A percentile compares a stretch with the other conserved stretches of the same genome.
These are phyloP conservation scores for Fusarium solani-melongenae DNA, from an alignment of 2,329 filamentous ascomycete species.

Conservation along the genomic window DNA sequence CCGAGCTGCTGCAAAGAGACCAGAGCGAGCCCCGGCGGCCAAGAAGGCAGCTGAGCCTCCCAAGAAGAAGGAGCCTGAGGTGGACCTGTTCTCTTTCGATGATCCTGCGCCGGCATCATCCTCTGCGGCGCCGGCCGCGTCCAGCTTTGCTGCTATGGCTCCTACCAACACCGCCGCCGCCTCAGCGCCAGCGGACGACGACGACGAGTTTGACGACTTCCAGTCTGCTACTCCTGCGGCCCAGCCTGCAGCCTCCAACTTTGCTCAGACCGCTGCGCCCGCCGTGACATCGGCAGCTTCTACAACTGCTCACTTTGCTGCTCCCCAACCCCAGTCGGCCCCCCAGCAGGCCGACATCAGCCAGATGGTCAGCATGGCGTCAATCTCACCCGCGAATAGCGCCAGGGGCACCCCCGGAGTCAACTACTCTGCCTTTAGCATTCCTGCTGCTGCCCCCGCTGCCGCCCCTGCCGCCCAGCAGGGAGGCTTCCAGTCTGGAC, in stretches of 20 bases:
- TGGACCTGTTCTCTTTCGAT: slow-evolving; percentile 93
- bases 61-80: slow-evolving; percentile 88
- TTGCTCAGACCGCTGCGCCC: slow-evolving; percentile 56
- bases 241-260: slow-evolving; percentile 54
- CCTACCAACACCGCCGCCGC: slow-evolving; percentile 36
- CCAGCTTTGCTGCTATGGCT: slow-evolving; percentile 60
- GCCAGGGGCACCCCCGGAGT: slow-evolving; percentile 64
- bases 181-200: slow-evolving; percentile 60
- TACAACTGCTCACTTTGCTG: slow-evolving; percentile 75
- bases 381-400: slow-evolving; percentile 79
- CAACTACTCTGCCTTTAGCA: slow-evolving; percentile 72
- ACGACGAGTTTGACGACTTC: slow-evolving; percentile 98
- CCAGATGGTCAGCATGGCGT: slow-evolving; percentile 82
- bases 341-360: slow-evolving; percentile 83
- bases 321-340: slow-evolving; percentile 86
- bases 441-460: slow-evolving; percentile 47
- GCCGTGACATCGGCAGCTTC: slow-evolving; percentile 64
- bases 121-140: slow-evolving; percentile 56
- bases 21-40: slow-evolving; percentile 45
- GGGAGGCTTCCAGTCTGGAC: slow-evolving; percentile 76
- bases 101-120: slow-evolving; percentile 70
- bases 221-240: slow-evolving; percentile 80
- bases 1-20: slow-evolving; percentile 51
- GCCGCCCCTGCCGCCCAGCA: slow-evolving; percentile 60
- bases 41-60: slow-evolving; percentile 68